phyloP scores from a whole-genome alignment of 2,329 filamentous ascomycete genomes.

The Epichloe amarillans region DNA sequence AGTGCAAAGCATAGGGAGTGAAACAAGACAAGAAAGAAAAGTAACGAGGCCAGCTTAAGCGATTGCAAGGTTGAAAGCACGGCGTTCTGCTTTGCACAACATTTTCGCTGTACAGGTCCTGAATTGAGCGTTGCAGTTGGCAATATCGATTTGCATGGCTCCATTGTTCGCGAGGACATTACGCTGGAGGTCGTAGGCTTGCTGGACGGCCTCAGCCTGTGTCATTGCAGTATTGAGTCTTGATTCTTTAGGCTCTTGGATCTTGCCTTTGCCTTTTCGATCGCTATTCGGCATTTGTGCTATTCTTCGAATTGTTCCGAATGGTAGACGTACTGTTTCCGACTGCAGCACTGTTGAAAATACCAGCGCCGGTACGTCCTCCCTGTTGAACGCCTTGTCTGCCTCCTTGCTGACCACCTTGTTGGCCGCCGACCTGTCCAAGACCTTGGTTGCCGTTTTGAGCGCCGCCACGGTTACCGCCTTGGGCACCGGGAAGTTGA shows the following conservation, averaged over 20 bases:
- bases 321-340: not conserved
- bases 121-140: too few species aligned
- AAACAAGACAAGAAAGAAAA: not conserved
- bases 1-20: not conserved
- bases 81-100: not conserved
- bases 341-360: not conserved
- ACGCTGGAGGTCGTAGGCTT: too few species aligned
- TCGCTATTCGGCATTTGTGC: not conserved
- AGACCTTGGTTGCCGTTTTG: not conserved
- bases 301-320: not conserved
- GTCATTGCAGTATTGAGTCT: too few species aligned
- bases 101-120: too few species aligned
- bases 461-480: too few species aligned
- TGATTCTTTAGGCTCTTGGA: too few species aligned
- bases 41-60: not conserved
- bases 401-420: not conserved
- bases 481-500: too few species aligned
- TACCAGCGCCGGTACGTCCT: not conserved
- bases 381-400: not conserved
- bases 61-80: not conserved
- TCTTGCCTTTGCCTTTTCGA: not conserved
- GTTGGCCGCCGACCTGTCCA: not conserved
- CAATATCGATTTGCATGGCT: too few species aligned
- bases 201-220: too few species aligned
- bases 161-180: too few species aligned